Conservation (phyloP, 1,284 basidiomycete species). For the Sparassis latifolia region DNA sequence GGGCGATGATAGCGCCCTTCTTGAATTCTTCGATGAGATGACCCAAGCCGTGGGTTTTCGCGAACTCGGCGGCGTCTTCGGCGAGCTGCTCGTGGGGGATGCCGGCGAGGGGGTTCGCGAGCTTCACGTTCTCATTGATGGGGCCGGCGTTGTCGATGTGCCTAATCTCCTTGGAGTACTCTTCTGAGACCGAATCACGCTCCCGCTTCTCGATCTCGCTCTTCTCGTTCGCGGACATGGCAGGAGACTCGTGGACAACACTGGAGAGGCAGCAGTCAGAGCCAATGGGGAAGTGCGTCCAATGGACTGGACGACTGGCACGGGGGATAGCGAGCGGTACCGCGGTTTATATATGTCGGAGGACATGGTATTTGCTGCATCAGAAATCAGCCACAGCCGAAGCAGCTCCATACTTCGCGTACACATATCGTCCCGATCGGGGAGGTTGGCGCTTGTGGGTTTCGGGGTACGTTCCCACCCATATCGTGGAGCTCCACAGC, state of each 20-base stretch:
- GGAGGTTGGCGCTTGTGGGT: too few species aligned
- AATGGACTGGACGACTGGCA: too few species aligned
- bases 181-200: slow-evolving; percentile 18
- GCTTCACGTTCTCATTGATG: slow-evolving; percentile 37
- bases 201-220: slow-evolving; percentile 21
- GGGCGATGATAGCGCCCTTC: slow-evolving; percentile 64
- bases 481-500: too few species aligned
- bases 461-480: too few species aligned
- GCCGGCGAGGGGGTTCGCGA: slow-evolving; percentile 55
- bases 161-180: slow-evolving; percentile 13
- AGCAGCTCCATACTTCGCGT: too few species aligned
- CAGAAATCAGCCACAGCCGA: too few species aligned
- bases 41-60: slow-evolving; percentile 42
- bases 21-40: slow-evolving; percentile 45
- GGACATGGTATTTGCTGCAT: too few species aligned
- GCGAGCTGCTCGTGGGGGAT: slow-evolving; percentile 50
- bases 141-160: slow-evolving; percentile 20
- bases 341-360: too few species aligned
- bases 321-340: too few species aligned
- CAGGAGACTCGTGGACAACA: neutral
- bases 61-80: slow-evolving; percentile 49
- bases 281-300: too few species aligned
- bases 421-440: too few species aligned
- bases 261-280: too few species aligned
- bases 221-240: slow-evolving; percentile 15